Evolutionary conservation across 495 filamentous ascomycete genomes (phyloP), one percentile per base, ranked within the genome.

Genomic region (Corynascus novoguineensis): DNA sequence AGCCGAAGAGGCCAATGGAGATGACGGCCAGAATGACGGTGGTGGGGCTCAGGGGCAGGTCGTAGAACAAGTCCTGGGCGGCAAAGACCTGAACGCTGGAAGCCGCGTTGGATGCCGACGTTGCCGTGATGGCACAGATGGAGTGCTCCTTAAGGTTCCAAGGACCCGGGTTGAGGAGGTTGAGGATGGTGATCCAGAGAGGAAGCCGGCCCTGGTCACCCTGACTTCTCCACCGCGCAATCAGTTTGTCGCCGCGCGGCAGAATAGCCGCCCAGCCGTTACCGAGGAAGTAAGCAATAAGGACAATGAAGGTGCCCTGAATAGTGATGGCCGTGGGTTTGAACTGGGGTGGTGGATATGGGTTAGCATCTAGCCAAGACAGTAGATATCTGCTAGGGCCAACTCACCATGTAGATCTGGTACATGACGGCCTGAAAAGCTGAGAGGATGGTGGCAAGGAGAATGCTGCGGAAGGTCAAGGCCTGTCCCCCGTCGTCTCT

Each of bases 1-100:
- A 84, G 0, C 81, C 81, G 46, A 81, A 75, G 9, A 82, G 54
- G 32, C 76, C 74, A 3, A 71, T 70, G 0, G 77, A 71, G 17
- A 80, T 63, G 50, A 68, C 63, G 10, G 70, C 57, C 52, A 81
- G 71, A 32, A 80, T 53, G n/a, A 65, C 73, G 3, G 70, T 69
- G 0, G 58, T 63, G 5, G 60, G 49, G 57, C 60, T 73, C 19
- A 69, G 64, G 42, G 68, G 65, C 19, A 69, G 55, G 35, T 69
- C 70, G 59, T 80, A 80, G 52, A 66, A 80, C 2, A 79, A 68
- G 31, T 73, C 51, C 55, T 79, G 73, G 11, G 65, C 75, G 17
- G 77, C 69, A 17, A 78, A 60, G 15, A 68, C 68, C 57, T 68
- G 59, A 17, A 70, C 67, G 8, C 68, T 60, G 1, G 66, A 56